Evolutionary conservation across 2,329 filamentous ascomycete species (phyloP).

Genomic region (Emergomyces pasteurianus): DNA sequence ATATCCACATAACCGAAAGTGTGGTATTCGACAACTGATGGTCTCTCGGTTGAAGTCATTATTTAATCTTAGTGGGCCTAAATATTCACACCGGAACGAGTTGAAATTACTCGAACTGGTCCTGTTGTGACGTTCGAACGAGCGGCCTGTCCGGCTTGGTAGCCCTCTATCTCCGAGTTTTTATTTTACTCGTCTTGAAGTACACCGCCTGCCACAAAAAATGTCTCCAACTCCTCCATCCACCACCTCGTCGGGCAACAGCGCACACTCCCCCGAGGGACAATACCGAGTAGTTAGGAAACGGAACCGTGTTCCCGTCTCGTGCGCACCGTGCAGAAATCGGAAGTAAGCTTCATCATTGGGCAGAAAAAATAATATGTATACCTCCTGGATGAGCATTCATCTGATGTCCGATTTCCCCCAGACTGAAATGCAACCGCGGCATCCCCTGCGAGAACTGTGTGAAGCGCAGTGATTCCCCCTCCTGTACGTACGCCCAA

Average conservation of each 20-base stretch:
- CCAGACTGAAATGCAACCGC: conserved; percentile 80
- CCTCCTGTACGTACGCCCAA: conserved; percentile 73
- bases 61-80: background rate
- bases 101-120: background rate
- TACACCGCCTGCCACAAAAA: conserved; percentile 14
- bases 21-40: background rate
- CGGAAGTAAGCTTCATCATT: conserved; percentile 55
- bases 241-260: conserved; percentile 61
- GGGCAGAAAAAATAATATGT: background rate
- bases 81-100: background rate
- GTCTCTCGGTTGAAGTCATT: background rate
- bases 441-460: conserved; percentile 89
- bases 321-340: conserved; percentile 80
- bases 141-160: background rate
- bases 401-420: conserved; percentile 5
- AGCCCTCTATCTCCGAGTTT: background rate
- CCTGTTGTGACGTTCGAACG: background rate
- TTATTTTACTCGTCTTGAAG: background rate
- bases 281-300: conserved; percentile 83
- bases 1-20: background rate
- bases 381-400: background rate
- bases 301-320: conserved; percentile 81
- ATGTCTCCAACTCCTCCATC: conserved; percentile 33
- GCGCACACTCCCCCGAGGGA: conserved; percentile 68
- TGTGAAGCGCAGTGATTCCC: conserved; percentile 69